A percentile compares a stretch with the other conserved stretches of the same genome.
Conservation (phyloP, 1,284 basidiomycete species). For the Limonomyces culmigenus region DNA sequence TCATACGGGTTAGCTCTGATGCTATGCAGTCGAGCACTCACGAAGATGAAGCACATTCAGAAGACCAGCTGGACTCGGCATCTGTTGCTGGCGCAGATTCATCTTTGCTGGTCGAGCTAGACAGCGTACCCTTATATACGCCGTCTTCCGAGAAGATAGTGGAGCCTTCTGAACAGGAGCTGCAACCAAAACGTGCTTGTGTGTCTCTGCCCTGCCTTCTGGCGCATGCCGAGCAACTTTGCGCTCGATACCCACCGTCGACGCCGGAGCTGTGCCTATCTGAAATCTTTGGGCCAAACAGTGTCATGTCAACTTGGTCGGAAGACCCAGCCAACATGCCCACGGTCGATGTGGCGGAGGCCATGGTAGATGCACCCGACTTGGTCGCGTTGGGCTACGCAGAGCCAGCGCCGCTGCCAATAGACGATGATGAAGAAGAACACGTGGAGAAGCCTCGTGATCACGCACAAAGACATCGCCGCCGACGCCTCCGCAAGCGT, state of each 20-base stretch:
- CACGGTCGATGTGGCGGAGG: conserved; percentile 40
- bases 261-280: conserved; percentile 29
- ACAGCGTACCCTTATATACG: too few relatives aligned
- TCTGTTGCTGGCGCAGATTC: neutral
- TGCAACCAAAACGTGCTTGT: conserved; percentile 9
- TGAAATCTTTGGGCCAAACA: conserved; percentile 55
- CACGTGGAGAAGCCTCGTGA: conserved; percentile 7
- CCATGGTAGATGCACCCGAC: conserved; percentile 35
- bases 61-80: neutral
- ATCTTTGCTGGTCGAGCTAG: too few relatives aligned
- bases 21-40: too few relatives aligned
- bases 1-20: too few relatives aligned
- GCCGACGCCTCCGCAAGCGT: conserved; percentile 12
- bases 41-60: neutral
- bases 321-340: conserved; percentile 22
- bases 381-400: conserved; percentile 30
- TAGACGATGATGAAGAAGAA: conserved; percentile 13
- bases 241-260: conserved; percentile 24
- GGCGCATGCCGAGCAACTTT: conserved; percentile 24
- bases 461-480: conserved; percentile 13
- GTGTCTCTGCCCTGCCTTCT: conserved; percentile 25
- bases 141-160: neutral
- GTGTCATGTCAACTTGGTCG: conserved; percentile 42
- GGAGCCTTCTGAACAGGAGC: neutral
- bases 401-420: conserved; percentile 10